Evolutionary conservation across 2,329 filamentous ascomycete species (phyloP).

Genomic region (Penicillium sp.): DNA sequence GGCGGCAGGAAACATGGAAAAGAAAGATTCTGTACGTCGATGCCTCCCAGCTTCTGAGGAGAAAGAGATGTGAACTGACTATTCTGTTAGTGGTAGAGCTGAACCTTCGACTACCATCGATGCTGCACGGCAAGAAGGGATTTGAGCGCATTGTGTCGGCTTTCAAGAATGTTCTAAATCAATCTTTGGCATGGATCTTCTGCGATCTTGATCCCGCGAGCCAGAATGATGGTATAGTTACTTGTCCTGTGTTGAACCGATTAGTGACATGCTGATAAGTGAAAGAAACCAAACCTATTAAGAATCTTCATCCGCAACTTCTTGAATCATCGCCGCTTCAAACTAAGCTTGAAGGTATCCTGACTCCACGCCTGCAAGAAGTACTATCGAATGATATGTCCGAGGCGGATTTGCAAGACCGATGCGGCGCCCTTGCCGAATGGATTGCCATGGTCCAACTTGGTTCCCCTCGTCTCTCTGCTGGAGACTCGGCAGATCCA

Average conservation of each 20-base stretch:
- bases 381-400: conserved; percentile 33
- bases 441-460: conserved; percentile 65
- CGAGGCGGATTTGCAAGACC: conserved; percentile 62
- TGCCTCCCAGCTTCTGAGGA: not conserved
- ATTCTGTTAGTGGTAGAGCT: conserved; percentile 68
- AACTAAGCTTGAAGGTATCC: conserved; percentile 30
- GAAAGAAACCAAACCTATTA: conserved; percentile 39
- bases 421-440: conserved; percentile 61
- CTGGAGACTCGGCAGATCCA: conserved; percentile 45
- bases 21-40: conserved; percentile 71
- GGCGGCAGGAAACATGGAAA: conserved; percentile 67
- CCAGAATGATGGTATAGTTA: conserved; percentile 49
- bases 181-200: conserved; percentile 76
- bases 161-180: conserved; percentile 74
- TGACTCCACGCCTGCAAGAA: conserved; percentile 38
- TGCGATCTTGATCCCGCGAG: conserved; percentile 57
- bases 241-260: not conserved
- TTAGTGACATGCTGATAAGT: not conserved
- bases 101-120: conserved; percentile 73
- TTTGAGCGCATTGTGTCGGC: conserved; percentile 80
- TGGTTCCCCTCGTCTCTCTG: conserved; percentile 42
- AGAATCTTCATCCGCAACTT: conserved; percentile 42
- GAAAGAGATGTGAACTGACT: conserved; percentile 14
- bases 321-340: conserved; percentile 33
- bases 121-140: conserved; percentile 81